phyloP scores from a whole-genome alignment of 352 stramenopile species.

The Thalassiosira pacifica region DNA sequence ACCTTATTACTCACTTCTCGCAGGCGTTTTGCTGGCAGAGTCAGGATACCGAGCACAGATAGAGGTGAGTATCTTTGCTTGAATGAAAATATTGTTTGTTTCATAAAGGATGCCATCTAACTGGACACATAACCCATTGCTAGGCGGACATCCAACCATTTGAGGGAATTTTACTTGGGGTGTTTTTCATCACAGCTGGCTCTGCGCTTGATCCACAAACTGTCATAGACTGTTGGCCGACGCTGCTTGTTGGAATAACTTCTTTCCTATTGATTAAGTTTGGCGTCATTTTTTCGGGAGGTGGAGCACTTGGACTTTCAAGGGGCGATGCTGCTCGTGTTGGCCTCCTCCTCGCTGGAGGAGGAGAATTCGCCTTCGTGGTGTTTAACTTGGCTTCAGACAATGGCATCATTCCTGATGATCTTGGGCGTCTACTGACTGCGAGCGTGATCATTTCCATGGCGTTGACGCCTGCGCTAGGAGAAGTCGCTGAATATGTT shows the following conservation, averaged over 20 bases:
- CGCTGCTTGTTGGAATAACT: conserved; percentile 66
- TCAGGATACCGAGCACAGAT: conserved; percentile 81
- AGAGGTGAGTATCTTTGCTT: conserved; percentile 54
- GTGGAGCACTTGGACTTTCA: conserved; percentile 80
- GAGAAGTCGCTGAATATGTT: conserved; percentile 63
- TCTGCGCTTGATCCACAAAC: conserved; percentile 73
- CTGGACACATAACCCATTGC: background rate
- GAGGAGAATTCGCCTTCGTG: conserved; percentile 82
- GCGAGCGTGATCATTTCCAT: conserved; percentile 82
- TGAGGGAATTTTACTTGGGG: conserved; percentile 79
- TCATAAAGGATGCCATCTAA: no score
- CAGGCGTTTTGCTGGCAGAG: conserved; percentile 77
- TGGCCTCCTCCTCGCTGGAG: conserved; percentile 71
- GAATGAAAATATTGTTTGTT: no score
- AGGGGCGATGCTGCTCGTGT: conserved; percentile 70
- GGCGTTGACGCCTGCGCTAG: conserved; percentile 72
- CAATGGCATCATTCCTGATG: conserved; percentile 66
- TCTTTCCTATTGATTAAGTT: conserved; percentile 71
- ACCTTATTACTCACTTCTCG: no score
- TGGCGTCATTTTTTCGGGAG: conserved; percentile 75
- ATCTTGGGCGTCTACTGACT: conserved; percentile 66
- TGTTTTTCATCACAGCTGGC: conserved; percentile 84
- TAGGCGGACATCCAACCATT: conserved; percentile 85
- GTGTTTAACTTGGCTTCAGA: conserved; percentile 78
- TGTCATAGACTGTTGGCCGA: conserved; percentile 74